Evolutionary conservation across 208 protist genomes (phyloP).

Genomic region (Vickermania ingenoplastis): DNA sequence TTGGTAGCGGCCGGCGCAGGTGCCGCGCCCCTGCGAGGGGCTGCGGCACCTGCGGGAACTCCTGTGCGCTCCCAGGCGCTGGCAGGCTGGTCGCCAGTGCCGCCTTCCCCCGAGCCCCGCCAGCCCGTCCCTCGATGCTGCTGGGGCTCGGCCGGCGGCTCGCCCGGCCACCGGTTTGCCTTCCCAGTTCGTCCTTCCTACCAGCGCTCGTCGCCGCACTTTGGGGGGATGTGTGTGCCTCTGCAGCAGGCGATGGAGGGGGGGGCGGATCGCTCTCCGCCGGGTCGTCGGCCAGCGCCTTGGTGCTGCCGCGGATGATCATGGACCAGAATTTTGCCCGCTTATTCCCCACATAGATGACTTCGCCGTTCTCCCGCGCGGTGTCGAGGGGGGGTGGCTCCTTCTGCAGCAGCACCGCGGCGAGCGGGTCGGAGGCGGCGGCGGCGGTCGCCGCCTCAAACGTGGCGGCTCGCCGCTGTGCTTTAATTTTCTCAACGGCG

Average conservation of each 20-base stretch:
- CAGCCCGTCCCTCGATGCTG: background rate
- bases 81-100: too few species aligned
- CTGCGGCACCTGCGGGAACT: background rate
- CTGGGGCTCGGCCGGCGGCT: background rate
- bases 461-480: background rate
- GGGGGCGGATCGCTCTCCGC: background rate
- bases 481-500: background rate
- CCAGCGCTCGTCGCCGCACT: background rate
- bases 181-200: too few species aligned
- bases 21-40: background rate
- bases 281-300: background rate
- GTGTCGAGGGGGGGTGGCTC: background rate
- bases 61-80: too few species aligned
- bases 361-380: background rate
- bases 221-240: background rate
- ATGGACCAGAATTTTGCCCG: constrained; percentile 3
- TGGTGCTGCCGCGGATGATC: background rate
- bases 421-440: background rate
- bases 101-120: background rate
- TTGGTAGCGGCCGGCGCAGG: background rate
- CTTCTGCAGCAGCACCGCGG: background rate
- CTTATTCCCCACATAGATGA: background rate
- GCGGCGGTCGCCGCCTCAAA: background rate
- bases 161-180: too few species aligned
- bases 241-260: background rate